Percentiles rank a stretch among this genome's conserved stretches.
These are phyloP conservation scores for Dothistroma pini DNA, from an alignment of 2,329 filamentous ascomycete species.

Conservation along the genomic window DNA sequence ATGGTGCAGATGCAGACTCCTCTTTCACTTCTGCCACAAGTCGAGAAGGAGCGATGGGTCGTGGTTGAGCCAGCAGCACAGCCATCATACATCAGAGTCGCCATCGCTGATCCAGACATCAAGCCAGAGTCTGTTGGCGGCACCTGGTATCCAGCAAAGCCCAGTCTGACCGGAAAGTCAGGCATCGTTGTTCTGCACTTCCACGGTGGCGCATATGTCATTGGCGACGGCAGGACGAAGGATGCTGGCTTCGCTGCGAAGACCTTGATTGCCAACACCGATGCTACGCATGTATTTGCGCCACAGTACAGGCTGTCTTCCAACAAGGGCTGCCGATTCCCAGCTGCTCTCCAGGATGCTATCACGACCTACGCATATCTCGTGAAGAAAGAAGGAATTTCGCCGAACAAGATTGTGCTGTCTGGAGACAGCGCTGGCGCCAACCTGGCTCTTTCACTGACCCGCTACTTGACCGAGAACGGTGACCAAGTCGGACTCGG, in stretches of 20 bases:
- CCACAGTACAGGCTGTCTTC: slow-evolving; percentile 50
- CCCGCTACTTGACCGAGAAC: slow-evolving; percentile 46
- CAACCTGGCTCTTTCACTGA: slow-evolving; percentile 44
- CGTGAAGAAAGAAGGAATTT: slow-evolving; percentile 39
- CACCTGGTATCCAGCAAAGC: slow-evolving; percentile 41
- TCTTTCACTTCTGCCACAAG: slow-evolving; percentile 35
- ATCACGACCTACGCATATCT: slow-evolving; percentile 48
- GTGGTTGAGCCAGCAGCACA: slow-evolving; percentile 22
- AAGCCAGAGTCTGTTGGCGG: slow-evolving; percentile 39
- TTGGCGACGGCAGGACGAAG: slow-evolving; percentile 41
- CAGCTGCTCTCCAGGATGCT: slow-evolving; percentile 50
- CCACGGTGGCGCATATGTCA: slow-evolving; percentile 49
- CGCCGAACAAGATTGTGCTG: slow-evolving; percentile 42
- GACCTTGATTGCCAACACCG: slow-evolving; percentile 34
- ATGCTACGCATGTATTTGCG: slow-evolving; percentile 40
- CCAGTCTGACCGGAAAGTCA: slow-evolving; percentile 13
- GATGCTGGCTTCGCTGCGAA: slow-evolving; percentile 35
- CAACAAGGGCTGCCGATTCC: slow-evolving; percentile 46
- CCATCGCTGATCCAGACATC: slow-evolving; percentile 33
- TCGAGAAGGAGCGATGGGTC: slow-evolving; percentile 40
- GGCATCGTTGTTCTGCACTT: slow-evolving; percentile 44
- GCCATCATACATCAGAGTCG: slow-evolving; percentile 16
- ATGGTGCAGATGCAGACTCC: slow-evolving; percentile 30
- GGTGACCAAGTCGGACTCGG: slow-evolving; percentile 36
- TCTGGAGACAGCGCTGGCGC: slow-evolving; percentile 51